Evolutionary conservation across 1,284 basidiomycete genomes (phyloP).

Genomic region (Cryptococcus depauperatus): DNA sequence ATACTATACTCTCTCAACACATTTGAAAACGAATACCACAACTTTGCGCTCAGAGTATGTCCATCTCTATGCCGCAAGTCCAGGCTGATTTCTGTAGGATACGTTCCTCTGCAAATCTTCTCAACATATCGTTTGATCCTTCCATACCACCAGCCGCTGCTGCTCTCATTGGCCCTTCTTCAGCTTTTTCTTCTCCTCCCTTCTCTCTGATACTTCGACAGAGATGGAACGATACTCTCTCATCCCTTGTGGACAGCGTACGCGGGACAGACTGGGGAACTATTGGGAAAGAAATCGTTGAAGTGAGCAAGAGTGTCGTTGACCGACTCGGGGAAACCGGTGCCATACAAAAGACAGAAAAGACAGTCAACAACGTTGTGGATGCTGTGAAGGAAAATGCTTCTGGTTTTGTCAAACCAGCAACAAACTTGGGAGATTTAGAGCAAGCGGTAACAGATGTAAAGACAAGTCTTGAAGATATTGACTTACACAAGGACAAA

Average conservation of each 20-base stretch:
- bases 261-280: constrained; percentile 26
- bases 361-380: constrained; percentile 1
- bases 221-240: constrained; percentile 34
- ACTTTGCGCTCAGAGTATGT: constrained; percentile 34
- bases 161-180: constrained; percentile 25
- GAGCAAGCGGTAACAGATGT: constrained; percentile 2
- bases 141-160: constrained; percentile 22
- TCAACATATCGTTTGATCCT: constrained; percentile 28
- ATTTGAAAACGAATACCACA: constrained; percentile 20
- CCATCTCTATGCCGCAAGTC: background rate
- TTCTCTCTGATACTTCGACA: constrained; percentile 28
- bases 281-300: constrained; percentile 16
- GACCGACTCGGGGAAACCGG: background rate
- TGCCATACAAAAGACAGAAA: background rate
- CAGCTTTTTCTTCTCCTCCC: constrained; percentile 12
- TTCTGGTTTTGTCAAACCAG: background rate
- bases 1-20: constrained; percentile 40
- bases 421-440: background rate
- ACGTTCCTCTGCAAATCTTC: constrained; percentile 17
- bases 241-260: constrained; percentile 15
- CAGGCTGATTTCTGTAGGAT: constrained; percentile 12
- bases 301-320: constrained; percentile 12
- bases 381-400: constrained; percentile 2
- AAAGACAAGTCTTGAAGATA: constrained; percentile 5
- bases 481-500: constrained; percentile 4